phyloP scores from a whole-genome alignment of 2,329 filamentous ascomycete genomes.

The Xylariales sp. region DNA sequence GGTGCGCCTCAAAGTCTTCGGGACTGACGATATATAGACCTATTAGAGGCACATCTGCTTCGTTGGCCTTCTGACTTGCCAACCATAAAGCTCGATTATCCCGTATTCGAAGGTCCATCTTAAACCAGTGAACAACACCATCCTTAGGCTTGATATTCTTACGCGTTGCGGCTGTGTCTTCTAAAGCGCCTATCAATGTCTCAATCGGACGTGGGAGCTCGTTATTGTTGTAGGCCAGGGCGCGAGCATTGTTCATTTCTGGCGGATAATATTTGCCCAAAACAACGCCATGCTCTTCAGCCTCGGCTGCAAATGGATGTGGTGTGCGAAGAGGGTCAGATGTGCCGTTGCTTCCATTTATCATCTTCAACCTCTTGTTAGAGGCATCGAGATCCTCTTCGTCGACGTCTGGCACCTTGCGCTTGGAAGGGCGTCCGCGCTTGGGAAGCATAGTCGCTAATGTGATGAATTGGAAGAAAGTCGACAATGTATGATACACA shows the following conservation, averaged over 20 bases:
- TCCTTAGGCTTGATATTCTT: slow-evolving; percentile 47
- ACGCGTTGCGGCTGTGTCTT: slow-evolving; percentile 53
- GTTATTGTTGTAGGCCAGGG: slow-evolving; percentile 66
- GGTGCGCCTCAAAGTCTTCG: slow-evolving; percentile 78
- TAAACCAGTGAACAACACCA: slow-evolving; percentile 86
- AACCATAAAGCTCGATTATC: slow-evolving; percentile 71
- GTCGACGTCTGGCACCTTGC: slow-evolving; percentile 20
- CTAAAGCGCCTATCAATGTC: slow-evolving; percentile 54
- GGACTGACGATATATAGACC: slow-evolving; percentile 76
- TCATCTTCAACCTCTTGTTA: slow-evolving; percentile 23
- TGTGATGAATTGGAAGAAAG: not conserved
- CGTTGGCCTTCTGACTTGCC: slow-evolving; percentile 63
- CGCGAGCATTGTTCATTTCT: slow-evolving; percentile 80
- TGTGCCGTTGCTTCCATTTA: slow-evolving; percentile 12
- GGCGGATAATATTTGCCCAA: slow-evolving; percentile 74
- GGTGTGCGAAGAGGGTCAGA: slow-evolving; percentile 36
- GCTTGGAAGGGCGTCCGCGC: slow-evolving; percentile 17
- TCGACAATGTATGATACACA: not conserved
- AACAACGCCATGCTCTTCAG: slow-evolving; percentile 57
- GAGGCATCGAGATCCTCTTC: slow-evolving; percentile 2
- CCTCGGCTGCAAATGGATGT: slow-evolving; percentile 40
- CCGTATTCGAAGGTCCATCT: slow-evolving; percentile 66
- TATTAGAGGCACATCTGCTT: slow-evolving; percentile 66
- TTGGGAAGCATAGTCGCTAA: not conserved
- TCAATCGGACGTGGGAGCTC: slow-evolving; percentile 70